Base-by-base conservation (phyloP, 2,329 filamentous ascomycete species). In the Madurella fahalii region DNA sequence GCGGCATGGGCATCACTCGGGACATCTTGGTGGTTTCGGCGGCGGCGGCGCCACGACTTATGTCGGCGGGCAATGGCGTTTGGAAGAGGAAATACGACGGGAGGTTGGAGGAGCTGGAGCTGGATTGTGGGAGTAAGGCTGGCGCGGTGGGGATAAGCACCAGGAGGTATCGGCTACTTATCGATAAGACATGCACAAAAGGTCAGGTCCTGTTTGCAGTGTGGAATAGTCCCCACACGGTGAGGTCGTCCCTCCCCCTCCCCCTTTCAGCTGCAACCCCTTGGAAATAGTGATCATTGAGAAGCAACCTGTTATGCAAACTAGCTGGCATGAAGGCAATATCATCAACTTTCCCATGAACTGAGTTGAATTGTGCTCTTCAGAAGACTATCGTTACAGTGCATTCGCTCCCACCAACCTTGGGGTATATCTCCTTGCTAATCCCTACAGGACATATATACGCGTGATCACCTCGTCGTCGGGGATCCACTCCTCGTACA, bases 1-100 rank as follows among this genome's bases (percentile, higher is more conserved):
- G 73, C 47, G 63, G 70, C 53, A 62, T 56, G 37, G 50, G 39
- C 39, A 53, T 47, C 16, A n/a, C 17, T 48, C 53, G 53, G 30
- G 58, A 60, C 58, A 60, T 60, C 42, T 43, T 49, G 49, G 18
- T 25, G 13, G 34, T 45, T 32, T 18, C 9, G 41, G 9, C 37
- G 45, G 11, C 7, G 17, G 31, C 5, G 20, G 9, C 32, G 7
- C 25, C 25, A 25, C 25, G 7, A 7, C 25, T 25, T 25, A 25
- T 25, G 25, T 25, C 25, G 25, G 25, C 25, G 25, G 25, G 25
- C 25, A 25, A 25, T 25, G 25, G 25, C 25, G 3, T 25, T 25
- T 25, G 7, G 4, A 7, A 25, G 25, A 25, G 25, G 7, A 25
- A 34, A 17, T 18, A 30, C 9, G 40, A 46, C n/a, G 17, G 39